Evolutionary conservation across 495 filamentous ascomycete genomes (phyloP).

Genomic region (Penicillium riverlandense): DNA sequence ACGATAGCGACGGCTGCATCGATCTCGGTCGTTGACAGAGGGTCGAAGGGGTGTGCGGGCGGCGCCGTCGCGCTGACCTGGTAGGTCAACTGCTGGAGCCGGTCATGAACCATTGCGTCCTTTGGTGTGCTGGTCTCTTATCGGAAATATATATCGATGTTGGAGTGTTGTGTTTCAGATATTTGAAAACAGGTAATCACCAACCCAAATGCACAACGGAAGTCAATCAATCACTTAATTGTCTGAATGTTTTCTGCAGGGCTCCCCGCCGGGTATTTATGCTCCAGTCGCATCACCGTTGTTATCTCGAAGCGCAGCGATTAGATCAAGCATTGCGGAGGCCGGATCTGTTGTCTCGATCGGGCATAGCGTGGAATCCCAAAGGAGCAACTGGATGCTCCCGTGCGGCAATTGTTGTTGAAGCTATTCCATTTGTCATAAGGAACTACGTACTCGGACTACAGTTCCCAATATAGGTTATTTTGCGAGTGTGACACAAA

Average conservation of each 20-base stretch:
- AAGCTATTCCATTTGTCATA: no score
- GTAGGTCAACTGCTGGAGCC: slow-evolving; percentile 59
- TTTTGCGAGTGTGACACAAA: no score
- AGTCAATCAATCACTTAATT: no score
- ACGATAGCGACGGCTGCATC: slow-evolving; percentile 64
- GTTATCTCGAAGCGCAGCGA: not conserved
- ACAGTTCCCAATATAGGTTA: no score
- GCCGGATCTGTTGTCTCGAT: not conserved
- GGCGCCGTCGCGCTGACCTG: slow-evolving; percentile 52
- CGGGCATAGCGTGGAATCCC: not conserved
- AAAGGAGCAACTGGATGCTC: not conserved
- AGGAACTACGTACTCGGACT: no score
- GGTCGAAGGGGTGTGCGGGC: slow-evolving; percentile 76
- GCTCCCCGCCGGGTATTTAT: no score
- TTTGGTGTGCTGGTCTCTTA: no score
- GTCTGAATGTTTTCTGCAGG: no score
- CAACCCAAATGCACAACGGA: no score
- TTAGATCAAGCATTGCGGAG: not conserved
- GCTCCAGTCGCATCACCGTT: not conserved
- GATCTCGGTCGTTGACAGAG: slow-evolving; percentile 71
- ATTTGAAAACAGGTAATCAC: no score
- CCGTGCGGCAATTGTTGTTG: not conserved
- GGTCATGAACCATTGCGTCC: slow-evolving; percentile 54
- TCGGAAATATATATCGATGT: no score
- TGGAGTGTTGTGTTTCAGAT: no score